Percentiles rank a stretch among this genome's conserved stretches.
Evolutionary conservation across 331 rosid species (phyloP).

Genomic region (Malus hybrid): DNA sequence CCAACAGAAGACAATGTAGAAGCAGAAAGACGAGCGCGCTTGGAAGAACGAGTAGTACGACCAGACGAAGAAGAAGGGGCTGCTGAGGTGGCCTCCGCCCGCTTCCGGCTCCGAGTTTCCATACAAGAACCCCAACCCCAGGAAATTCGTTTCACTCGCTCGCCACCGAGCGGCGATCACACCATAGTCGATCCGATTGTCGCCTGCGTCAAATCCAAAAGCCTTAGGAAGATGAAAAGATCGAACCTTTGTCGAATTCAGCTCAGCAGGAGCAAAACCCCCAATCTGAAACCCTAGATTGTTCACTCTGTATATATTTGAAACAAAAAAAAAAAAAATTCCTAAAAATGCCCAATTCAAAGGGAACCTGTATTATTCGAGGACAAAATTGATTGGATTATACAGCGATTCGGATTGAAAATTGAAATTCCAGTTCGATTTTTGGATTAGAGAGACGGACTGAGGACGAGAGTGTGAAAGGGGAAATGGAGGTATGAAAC

Average conservation of each 20-base stretch:
- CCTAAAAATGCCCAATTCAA: background rate
- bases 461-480: background rate
- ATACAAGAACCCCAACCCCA: constrained; percentile 98
- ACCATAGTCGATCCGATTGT: constrained; percentile 27
- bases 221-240: background rate
- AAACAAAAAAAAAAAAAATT: no score
- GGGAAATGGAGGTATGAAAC: constrained; percentile 24
- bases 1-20: constrained; percentile 28
- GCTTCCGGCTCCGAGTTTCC: constrained; percentile 99
- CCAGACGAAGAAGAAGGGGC: constrained; percentile 95
- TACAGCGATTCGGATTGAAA: background rate
- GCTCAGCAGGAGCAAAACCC: constrained; percentile 15
- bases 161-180: constrained; percentile 77
- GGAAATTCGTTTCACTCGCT: constrained; percentile 57
- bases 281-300: constrained; percentile 50
- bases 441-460: background rate
- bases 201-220: constrained; percentile 19
- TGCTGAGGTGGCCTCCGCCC: constrained; percentile 99
- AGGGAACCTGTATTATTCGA: background rate
- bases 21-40: constrained; percentile 63
- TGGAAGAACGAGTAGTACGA: constrained; percentile 71
- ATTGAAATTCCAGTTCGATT: background rate
- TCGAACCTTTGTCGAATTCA: constrained; percentile 17
- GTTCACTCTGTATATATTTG: constrained; percentile 4
- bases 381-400: background rate